phyloP scores from a whole-genome alignment of 2,329 filamentous ascomycete genomes.

The Colletotrichum orchidophilum region DNA sequence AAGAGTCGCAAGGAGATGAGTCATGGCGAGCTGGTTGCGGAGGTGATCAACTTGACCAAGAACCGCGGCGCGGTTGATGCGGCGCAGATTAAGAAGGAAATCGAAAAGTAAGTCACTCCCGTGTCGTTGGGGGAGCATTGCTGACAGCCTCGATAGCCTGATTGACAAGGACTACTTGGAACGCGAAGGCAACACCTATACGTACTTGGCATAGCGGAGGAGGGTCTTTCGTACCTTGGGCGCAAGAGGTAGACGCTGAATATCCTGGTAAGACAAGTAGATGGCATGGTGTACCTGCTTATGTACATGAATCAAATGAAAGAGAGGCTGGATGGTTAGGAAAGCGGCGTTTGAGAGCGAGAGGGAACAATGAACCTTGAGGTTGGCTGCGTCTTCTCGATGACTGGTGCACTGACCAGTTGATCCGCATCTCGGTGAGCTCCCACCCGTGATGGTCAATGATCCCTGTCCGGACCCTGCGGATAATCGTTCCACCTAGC shows the following conservation, averaged over 20 bases:
- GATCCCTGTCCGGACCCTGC: conserved; percentile 20
- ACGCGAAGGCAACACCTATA: conserved; percentile 75
- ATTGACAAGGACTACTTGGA: conserved; percentile 96
- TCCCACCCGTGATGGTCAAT: not conserved
- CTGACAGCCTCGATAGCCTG: conserved; percentile 62
- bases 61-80: conserved; percentile 87
- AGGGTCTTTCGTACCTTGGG: not conserved
- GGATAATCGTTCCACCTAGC: conserved; percentile 36
- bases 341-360: not conserved
- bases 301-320: not conserved
- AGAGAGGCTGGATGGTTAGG: not conserved
- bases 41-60: conserved; percentile 92
- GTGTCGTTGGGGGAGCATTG: conserved; percentile 2
- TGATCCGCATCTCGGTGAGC: not conserved
- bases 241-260: conserved; percentile 1
- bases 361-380: not conserved
- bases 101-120: conserved; percentile 77
- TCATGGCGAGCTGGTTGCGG: conserved; percentile 86
- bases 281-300: not conserved
- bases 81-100: conserved; percentile 93
- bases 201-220: conserved; percentile 63
- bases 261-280: not conserved
- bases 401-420: not conserved
- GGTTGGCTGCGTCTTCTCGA: not conserved
- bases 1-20: conserved; percentile 90